phyloP scores from a whole-genome alignment of 2,329 filamentous ascomycete genomes.

The Cordyceps tenuipes region DNA sequence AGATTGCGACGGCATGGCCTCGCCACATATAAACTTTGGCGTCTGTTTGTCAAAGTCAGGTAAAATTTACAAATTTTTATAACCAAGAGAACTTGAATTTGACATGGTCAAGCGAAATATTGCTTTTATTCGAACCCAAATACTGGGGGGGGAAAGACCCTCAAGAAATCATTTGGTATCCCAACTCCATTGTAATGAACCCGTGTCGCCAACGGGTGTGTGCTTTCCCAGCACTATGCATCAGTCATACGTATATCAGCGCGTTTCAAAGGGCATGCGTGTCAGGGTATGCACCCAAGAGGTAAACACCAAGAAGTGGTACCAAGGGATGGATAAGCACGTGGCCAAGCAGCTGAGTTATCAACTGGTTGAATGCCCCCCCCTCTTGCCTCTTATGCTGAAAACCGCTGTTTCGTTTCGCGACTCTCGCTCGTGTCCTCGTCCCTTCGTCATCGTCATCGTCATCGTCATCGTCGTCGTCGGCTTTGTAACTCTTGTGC shows the following conservation, averaged over 20 bases:
- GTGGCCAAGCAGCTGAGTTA: too few relatives aligned
- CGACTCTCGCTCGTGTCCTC: neutral
- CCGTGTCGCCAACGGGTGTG: neutral
- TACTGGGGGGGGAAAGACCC: neutral
- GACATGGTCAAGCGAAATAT: too few relatives aligned
- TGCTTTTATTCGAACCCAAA: too few relatives aligned
- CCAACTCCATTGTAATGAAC: constrained; percentile 4
- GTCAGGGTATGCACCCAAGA: neutral
- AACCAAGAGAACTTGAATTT: neutral
- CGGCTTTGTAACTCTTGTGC: neutral
- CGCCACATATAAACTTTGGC: constrained; percentile 1
- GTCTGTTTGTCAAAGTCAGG: neutral
- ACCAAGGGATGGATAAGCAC: too few relatives aligned
- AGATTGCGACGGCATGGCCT: neutral
- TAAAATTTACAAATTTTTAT: neutral
- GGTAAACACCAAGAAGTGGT: too few relatives aligned
- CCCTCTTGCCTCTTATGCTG: too few relatives aligned
- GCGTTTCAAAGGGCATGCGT: too few relatives aligned
- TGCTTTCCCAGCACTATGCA: neutral
- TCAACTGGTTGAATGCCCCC: too few relatives aligned
- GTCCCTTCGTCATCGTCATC: neutral
- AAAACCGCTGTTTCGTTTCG: neutral
- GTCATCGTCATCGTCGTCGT: too few relatives aligned
- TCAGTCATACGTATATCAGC: neutral
- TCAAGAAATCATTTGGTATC: neutral